phyloP scores from a whole-genome alignment of 192 early-diverging fungal genomes.

The Phlyctochytrium planicorne region DNA sequence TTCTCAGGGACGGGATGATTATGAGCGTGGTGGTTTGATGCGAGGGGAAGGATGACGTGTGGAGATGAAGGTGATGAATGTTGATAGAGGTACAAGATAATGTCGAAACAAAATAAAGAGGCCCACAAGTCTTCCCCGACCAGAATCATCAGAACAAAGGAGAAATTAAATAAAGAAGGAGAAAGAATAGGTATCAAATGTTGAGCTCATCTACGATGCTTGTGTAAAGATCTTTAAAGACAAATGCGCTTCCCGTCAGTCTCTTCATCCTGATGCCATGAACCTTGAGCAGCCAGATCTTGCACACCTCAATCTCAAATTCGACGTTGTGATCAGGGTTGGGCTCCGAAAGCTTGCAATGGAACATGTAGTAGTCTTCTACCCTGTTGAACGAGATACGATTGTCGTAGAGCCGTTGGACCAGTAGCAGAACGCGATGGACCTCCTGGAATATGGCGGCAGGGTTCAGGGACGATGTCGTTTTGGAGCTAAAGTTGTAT shows the following conservation, averaged over 20 bases:
- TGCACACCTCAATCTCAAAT: conserved; percentile 67
- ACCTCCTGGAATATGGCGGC: conserved; percentile 58
- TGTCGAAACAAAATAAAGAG: too few species aligned
- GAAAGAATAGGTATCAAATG: conserved; percentile 1
- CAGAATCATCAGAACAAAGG: too few species aligned
- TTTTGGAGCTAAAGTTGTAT: conserved; percentile 49
- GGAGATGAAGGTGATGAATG: too few species aligned
- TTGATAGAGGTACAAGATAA: too few species aligned
- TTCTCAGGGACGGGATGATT: too few species aligned
- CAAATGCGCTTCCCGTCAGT: conserved; percentile 44
- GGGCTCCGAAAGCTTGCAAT: conserved; percentile 35
- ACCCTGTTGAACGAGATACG: conserved; percentile 36
- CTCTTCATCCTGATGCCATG: conserved; percentile 58
- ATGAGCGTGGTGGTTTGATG: too few species aligned
- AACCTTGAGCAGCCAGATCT: conserved; percentile 59
- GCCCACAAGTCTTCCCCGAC: too few species aligned
- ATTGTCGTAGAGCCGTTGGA: conserved; percentile 29
- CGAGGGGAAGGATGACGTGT: too few species aligned
- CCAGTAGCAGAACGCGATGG: conserved; percentile 47
- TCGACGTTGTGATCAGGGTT: conserved; percentile 36
- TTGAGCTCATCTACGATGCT: conserved; percentile 32
- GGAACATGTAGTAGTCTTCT: conserved; percentile 50
- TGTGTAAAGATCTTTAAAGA: conserved; percentile 56
- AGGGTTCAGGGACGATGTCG: conserved; percentile 46
- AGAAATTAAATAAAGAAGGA: too few species aligned